These are phyloP conservation scores for Fusarium mangiferae DNA, from an alignment of 2,329 filamentous ascomycete genomes.

Conservation along the genomic window DNA sequence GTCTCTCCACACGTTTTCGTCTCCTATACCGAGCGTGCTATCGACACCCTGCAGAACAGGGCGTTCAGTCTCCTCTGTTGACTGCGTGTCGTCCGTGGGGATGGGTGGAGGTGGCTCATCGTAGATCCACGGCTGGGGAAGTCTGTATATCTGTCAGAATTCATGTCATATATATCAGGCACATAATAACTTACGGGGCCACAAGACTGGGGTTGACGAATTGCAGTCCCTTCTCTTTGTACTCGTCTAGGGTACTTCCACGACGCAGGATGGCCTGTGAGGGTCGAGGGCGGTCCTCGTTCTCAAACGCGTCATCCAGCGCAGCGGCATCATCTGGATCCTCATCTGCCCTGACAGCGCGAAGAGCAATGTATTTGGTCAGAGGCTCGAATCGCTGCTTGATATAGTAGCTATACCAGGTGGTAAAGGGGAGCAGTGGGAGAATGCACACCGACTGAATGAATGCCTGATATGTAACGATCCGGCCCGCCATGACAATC, in stretches of 20 bases:
- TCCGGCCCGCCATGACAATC: conserved; percentile 86
- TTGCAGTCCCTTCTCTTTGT: conserved; percentile 72
- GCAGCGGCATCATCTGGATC: conserved; percentile 52
- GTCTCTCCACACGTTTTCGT: conserved; percentile 53
- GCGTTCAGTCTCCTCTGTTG: conserved; percentile 39
- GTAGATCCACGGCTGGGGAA: conserved; percentile 78
- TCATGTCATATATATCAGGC: conserved; percentile 4
- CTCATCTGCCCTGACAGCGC: conserved; percentile 76
- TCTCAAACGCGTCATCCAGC: conserved; percentile 52
- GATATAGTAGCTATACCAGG: conserved; percentile 92
- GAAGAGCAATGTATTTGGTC: conserved; percentile 90
- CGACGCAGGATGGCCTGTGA: conserved; percentile 58
- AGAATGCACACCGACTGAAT: conserved; percentile 76
- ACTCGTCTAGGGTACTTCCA: conserved; percentile 77
- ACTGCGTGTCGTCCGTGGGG: conserved; percentile 41
- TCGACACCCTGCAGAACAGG: conserved; percentile 50
- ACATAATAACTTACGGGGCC: conserved; percentile 64
- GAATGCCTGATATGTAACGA: conserved; percentile 80
- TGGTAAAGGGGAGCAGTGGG: conserved; percentile 80
- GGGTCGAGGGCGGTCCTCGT: conserved; percentile 51
- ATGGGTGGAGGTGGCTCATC: conserved; percentile 60
- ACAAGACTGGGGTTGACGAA: conserved; percentile 84
- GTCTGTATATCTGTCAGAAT: conserved; percentile 51
- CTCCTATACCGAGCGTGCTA: conserved; percentile 52
- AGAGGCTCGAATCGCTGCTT: conserved; percentile 84